These are phyloP conservation scores for Verruconis gallopava DNA, from an alignment of 2,329 filamentous ascomycete genomes.

Conservation along the genomic window DNA sequence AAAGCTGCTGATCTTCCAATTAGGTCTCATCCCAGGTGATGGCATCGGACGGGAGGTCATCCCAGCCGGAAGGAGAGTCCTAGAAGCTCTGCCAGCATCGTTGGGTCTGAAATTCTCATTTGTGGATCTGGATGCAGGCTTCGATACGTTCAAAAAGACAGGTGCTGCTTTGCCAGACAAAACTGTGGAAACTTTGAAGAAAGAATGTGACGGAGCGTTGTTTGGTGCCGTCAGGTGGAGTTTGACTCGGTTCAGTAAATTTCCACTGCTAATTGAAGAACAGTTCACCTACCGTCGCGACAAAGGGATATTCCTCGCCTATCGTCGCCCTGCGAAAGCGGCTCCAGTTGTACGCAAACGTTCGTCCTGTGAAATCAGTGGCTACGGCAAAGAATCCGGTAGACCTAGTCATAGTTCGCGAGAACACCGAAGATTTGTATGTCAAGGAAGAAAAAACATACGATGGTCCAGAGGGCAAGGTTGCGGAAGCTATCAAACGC, in stretches of 20 bases:
- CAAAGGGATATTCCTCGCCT: constrained; percentile 90
- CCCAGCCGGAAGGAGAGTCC: constrained; percentile 75
- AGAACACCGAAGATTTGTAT: constrained; percentile 98
- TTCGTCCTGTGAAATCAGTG: constrained; percentile 84
- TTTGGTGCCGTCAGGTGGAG: constrained; percentile 76
- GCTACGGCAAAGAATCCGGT: constrained; percentile 52
- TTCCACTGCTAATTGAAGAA: neutral
- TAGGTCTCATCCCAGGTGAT: constrained; percentile 93
- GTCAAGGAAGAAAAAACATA: constrained; percentile 91
- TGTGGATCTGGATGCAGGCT: constrained; percentile 83
- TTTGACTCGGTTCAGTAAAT: neutral
- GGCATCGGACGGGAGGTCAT: constrained; percentile 98
- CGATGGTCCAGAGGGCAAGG: constrained; percentile 58
- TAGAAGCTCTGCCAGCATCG: constrained; percentile 88
- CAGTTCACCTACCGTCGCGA: constrained; percentile 73
- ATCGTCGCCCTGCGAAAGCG: constrained; percentile 94
- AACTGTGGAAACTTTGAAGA: constrained; percentile 78
- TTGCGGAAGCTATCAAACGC: constrained; percentile 95
- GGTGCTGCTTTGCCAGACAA: constrained; percentile 79
- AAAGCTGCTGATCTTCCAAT: too few relatives aligned
- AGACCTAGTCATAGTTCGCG: constrained; percentile 94
- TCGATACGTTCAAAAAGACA: constrained; percentile 82
- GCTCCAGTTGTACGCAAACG: constrained; percentile 92
- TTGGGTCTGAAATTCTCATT: constrained; percentile 89
- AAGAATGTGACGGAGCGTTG: constrained; percentile 87